Evolutionary conservation across 257 asterid species (phyloP).

Genomic region (Henckelia pumila): DNA sequence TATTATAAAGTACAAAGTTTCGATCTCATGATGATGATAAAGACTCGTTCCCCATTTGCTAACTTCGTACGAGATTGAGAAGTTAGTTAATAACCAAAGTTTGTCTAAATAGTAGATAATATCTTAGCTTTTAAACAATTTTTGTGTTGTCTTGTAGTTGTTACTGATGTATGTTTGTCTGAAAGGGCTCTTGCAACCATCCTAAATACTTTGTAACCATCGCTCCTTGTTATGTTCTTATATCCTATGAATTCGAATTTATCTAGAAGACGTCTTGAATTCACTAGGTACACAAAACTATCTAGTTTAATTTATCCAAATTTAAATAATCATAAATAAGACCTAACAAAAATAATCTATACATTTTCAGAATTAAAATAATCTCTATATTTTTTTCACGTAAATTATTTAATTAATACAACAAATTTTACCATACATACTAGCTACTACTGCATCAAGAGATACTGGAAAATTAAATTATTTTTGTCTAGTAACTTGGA

Average conservation of each 20-base stretch:
- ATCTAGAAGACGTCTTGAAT: too few relatives aligned
- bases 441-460: too few relatives aligned
- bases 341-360: too few relatives aligned
- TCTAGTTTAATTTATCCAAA: too few relatives aligned
- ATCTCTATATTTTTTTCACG: too few relatives aligned
- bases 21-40: slow-evolving; percentile 37
- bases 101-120: slow-evolving; percentile 35
- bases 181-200: slow-evolving; percentile 48
- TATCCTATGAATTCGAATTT: not conserved
- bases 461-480: too few relatives aligned
- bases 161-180: slow-evolving; percentile 23
- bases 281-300: too few relatives aligned
- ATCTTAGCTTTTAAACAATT: slow-evolving; percentile 55
- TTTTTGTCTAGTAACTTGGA: too few relatives aligned
- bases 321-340: too few relatives aligned
- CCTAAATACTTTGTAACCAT: not conserved
- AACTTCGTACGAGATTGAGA: not conserved
- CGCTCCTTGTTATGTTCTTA: not conserved
- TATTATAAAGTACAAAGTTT: slow-evolving; percentile 39
- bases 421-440: too few relatives aligned
- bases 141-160: slow-evolving; percentile 23
- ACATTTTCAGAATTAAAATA: too few relatives aligned
- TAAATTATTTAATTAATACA: too few relatives aligned
- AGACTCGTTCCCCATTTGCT: not conserved
- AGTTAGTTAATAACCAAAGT: slow-evolving; percentile 26